phyloP scores from a whole-genome alignment of 1,139 yeast species.

The Candida labiduridarum region DNA sequence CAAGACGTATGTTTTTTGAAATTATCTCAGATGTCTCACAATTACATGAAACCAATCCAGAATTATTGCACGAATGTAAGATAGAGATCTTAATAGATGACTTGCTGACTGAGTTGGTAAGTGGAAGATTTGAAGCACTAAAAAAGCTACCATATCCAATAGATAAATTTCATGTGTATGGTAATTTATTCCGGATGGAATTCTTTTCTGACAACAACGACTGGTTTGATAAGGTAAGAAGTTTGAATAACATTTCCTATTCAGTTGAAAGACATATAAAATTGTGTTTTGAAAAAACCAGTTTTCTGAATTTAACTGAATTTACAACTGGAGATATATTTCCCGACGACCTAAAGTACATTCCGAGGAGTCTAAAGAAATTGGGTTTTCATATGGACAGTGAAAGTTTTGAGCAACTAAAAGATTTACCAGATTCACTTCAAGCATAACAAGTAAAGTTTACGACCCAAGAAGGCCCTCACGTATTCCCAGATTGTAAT shows the following conservation, averaged over 20 bases:
- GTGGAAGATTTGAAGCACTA: neutral
- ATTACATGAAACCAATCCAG: neutral
- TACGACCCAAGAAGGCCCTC: neutral
- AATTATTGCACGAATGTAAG: neutral
- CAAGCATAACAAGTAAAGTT: neutral
- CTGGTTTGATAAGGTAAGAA: neutral
- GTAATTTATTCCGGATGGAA: neutral
- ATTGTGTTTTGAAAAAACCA: neutral
- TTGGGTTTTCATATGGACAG: neutral
- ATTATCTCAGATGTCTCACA: neutral
- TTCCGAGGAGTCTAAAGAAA: neutral
- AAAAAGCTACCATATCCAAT: neutral
- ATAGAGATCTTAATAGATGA: neutral
- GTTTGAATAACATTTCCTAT: neutral
- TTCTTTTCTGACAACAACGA: neutral
- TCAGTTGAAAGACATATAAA: neutral
- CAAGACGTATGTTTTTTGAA: neutral
- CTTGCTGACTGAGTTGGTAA: neutral
- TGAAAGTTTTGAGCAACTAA: neutral
- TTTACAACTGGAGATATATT: neutral
- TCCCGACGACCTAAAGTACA: neutral
- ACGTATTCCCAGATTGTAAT: neutral
- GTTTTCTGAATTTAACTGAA: neutral
- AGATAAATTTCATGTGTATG: neutral
- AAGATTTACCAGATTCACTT: neutral